Conservation (phyloP, 2,329 filamentous ascomycete genomes). For the Alternaria alternata region DNA sequence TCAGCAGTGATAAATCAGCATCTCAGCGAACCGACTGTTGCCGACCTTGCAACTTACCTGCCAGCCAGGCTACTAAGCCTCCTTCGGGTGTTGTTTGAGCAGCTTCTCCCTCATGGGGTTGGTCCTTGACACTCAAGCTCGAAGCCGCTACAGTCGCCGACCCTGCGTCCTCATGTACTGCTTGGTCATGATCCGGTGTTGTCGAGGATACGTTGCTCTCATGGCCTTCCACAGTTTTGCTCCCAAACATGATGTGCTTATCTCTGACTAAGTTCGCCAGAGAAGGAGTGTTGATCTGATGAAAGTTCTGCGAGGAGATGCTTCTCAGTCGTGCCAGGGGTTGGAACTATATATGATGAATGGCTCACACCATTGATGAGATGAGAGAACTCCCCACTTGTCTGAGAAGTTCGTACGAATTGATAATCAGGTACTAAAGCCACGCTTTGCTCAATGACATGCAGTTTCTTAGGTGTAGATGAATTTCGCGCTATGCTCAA, state of each 20-base stretch:
- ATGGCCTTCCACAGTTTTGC: not conserved
- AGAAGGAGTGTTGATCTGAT: not conserved
- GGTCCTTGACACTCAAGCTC: no score
- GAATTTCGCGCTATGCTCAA: not conserved
- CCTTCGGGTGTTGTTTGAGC: not conserved
- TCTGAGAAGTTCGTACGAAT: not conserved
- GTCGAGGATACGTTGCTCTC: not conserved
- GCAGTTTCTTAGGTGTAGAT: not conserved
- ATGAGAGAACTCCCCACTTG: not conserved
- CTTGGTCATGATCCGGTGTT: no score
- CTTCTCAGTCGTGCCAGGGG: not conserved
- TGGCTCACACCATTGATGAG: no score
- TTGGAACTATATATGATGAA: not conserved
- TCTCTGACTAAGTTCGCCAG: not conserved
- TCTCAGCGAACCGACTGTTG: not conserved
- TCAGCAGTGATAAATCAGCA: not conserved
- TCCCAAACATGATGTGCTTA: not conserved
- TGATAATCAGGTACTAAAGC: not conserved
- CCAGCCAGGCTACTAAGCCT: not conserved
- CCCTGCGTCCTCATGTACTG: no score
- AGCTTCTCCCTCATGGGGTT: no score
- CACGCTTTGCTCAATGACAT: not conserved
- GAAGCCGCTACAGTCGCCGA: no score
- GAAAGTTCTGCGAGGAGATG: not conserved
- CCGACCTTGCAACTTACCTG: not conserved